Conservation (phyloP, 169 alveolate species). For the Cyclospora cayetanensis region DNA sequence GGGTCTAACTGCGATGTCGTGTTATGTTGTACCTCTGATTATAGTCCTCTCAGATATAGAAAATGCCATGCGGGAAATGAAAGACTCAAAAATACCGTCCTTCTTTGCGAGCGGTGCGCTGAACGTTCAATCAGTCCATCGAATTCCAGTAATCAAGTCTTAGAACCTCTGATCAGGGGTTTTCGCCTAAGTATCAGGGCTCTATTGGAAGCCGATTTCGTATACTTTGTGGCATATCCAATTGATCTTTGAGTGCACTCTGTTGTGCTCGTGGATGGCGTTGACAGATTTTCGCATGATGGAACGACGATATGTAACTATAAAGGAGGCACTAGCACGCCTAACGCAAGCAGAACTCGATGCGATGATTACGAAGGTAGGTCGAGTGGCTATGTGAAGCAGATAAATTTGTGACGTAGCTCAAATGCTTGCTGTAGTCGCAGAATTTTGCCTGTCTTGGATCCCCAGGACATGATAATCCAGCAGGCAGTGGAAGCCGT, state of each 20-base stretch:
- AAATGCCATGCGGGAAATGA: not conserved
- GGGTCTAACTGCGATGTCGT: no score
- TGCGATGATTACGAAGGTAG: constrained; percentile 48
- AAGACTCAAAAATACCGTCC: not conserved
- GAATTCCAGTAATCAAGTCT: not conserved
- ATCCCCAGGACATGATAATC: constrained; percentile 75
- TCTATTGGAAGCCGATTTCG: no score
- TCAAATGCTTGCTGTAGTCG: not conserved
- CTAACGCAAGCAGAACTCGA: constrained; percentile 75
- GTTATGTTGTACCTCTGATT: not conserved
- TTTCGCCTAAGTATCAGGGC: no score
- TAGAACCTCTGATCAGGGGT: not conserved
- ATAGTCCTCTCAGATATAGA: constrained; percentile 29
- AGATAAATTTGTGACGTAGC: not conserved
- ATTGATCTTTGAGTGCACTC: no score
- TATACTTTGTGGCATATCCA: no score
- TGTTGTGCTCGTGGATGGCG: not conserved
- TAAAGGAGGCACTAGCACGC: constrained; percentile 77
- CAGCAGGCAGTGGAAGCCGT: constrained; percentile 83
- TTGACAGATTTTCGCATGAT: constrained; percentile 18
- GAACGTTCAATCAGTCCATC: not conserved
- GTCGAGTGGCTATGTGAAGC: not conserved
- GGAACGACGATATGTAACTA: constrained; percentile 75
- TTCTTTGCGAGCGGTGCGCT: constrained; percentile 37
- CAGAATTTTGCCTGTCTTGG: not conserved